Percentiles rank a stretch among this genome's conserved stretches.
Evolutionary conservation across 2,329 filamentous ascomycete genomes (phyloP).

Genomic region (Neonectria magnoliae): DNA sequence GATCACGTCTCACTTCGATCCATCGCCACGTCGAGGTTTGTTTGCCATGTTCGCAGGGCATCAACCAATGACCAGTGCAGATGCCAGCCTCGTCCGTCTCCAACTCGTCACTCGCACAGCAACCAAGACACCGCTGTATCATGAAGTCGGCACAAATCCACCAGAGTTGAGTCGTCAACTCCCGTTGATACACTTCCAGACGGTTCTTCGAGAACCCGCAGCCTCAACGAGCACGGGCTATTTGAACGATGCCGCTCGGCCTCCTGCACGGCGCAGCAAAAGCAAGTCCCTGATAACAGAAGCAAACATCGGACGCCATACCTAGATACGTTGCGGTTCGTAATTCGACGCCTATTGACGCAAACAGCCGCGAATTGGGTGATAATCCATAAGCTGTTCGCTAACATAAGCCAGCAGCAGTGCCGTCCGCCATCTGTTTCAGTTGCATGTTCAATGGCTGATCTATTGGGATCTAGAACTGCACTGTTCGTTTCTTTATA

Average conservation of each 20-base stretch:
- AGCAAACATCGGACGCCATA: background rate
- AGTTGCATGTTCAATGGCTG: background rate
- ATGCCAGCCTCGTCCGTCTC: background rate
- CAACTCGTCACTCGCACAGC: background rate
- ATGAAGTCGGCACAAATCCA: background rate
- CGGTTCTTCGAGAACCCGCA: background rate
- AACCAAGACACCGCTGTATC: background rate
- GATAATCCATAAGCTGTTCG: background rate
- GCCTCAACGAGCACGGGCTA: background rate
- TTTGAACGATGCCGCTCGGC: background rate
- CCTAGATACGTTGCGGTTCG: background rate
- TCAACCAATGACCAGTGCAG: background rate
- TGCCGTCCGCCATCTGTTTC: background rate
- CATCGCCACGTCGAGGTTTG: background rate
- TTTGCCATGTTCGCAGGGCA: background rate
- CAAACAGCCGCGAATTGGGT: background rate
- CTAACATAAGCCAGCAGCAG: too few species aligned
- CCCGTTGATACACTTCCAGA: background rate
- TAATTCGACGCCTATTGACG: background rate
- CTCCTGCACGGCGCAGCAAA: slow-evolving; percentile 8
- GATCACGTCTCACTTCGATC: background rate
- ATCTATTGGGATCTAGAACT: background rate
- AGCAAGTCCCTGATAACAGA: background rate
- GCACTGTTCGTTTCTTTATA: background rate
- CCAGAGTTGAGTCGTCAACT: background rate